phyloP scores from a whole-genome alignment of 1,284 basidiomycete genomes.

The Quambalaria eucalypti region DNA sequence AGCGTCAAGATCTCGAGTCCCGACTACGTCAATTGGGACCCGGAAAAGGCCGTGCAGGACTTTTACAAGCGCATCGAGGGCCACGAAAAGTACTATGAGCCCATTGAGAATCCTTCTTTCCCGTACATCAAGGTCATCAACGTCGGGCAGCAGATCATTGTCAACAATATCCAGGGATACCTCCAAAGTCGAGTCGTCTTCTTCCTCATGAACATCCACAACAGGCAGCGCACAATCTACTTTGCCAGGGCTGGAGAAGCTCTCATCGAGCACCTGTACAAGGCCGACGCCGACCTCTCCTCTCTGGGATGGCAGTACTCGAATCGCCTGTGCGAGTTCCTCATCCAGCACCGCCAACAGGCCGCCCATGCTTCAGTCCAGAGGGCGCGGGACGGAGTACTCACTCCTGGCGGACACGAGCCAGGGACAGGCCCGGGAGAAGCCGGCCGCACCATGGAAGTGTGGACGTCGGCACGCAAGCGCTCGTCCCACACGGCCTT shows the following conservation, averaged over 20 bases:
- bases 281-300: slow-evolving; percentile 46
- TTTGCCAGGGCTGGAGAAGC: slow-evolving; percentile 45
- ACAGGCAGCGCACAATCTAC: slow-evolving; percentile 69
- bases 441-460: slow-evolving; percentile 62
- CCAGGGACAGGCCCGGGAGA: slow-evolving; percentile 52
- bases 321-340: slow-evolving; percentile 52
- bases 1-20: slow-evolving; percentile 97
- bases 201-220: slow-evolving; percentile 98
- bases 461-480: slow-evolving; percentile 86
- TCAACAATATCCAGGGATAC: slow-evolving; percentile 73
- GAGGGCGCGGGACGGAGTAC: slow-evolving; percentile 1
- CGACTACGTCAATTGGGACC: slow-evolving; percentile 87
- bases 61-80: slow-evolving; percentile 81
- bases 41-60: slow-evolving; percentile 79
- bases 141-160: slow-evolving; percentile 55
- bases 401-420: slow-evolving; percentile 30
- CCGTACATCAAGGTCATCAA: slow-evolving; percentile 95
- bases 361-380: slow-evolving; percentile 15
- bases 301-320: slow-evolving; percentile 69
- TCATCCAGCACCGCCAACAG: slow-evolving; percentile 33
- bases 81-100: slow-evolving; percentile 80
- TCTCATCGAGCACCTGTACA: slow-evolving; percentile 95
- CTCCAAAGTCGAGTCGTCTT: slow-evolving; percentile 81
- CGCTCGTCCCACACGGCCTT: slow-evolving; percentile 90
- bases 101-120: slow-evolving; percentile 62